Base-by-base conservation (phyloP, 768 basidiomycete species). In the Boletus rubroflammeus region DNA sequence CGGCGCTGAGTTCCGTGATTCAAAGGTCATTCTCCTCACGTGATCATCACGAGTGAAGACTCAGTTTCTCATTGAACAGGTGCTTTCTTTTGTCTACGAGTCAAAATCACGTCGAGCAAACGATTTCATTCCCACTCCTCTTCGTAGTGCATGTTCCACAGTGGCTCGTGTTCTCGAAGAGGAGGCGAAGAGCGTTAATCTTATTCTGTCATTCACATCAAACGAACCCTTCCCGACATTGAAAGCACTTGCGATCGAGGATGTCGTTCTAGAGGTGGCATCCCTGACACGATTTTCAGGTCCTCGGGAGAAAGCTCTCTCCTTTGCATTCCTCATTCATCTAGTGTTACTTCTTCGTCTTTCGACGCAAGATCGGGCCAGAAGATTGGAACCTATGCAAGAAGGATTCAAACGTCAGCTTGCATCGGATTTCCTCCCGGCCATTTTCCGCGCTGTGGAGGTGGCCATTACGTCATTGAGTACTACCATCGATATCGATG, bases 41-140 rank as follows among this genome's bases (percentile, higher is more conserved):
- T 34, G 9, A 6, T 14, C 2, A 14, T 28, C 28, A 15, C 10
- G 32, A 43, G 10, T 9, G 19, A 13, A 13, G 13, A 9, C 25
- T 44, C 10, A 50, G 15, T 21, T 26, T 29, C n/a, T 46, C 11
- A 0, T 28, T 29, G 15, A 7, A 45, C 59, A 87, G 86, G 78
- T 86, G 36, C 64, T 81, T 13, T 75, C 86, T 0, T 86, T 87
- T 57, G 76, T 88, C 11, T 81, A 75, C 47, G 78, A 79, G 50
- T 72, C 59, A 60, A 77, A 62, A 32, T 69, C 71, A 26, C 53
- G 35, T 38, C 28, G n/a, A 46, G 26, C 2, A 39, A 15, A 49
- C 61, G 34, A 66, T 61, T 62, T 26, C 21, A 10, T 65, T 6
- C 59, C 62, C 1, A 1, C 17, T 6, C 17, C 41, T 19, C 11